Evolutionary conservation across 768 basidiomycete species (phyloP), one percentile per base, ranked within the genome.

Genomic region (Leucocoprinus sp.): DNA sequence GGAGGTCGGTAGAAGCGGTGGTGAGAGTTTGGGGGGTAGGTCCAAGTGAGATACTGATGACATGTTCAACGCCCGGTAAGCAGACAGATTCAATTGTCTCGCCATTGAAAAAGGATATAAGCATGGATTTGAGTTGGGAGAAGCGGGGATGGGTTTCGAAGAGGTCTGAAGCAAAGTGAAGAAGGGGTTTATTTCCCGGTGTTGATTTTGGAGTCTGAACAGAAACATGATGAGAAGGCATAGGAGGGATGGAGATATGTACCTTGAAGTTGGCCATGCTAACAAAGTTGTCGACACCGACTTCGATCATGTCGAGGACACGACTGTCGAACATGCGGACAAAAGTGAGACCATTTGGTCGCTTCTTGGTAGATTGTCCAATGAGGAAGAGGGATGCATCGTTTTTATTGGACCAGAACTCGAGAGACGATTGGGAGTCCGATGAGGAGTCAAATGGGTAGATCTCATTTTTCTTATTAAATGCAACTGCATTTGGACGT

Each of bases 131-230:
- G 54, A 97, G 72, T 58, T 93, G 93, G 5, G 82, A 69, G 62
- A 87, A 93, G 8, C 91, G 83, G 1, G 95, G 92, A 61, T 98
- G 92, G 1, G 89, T 82, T 55, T 95, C 92, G 63, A 98, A 99
- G 8, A 97, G 74, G 50, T 91, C 89, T 0, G 92, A 93, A 11
- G 92, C 89, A 59, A 99, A 99, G 59, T 95, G 91, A 74, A 99
- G 82, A 53, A 97, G 65, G 37, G 96, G 95, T 55, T 88, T 84
- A 55, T 91, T 80, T 8, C 93, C 95, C 18, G 85, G 80, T 3
- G 91, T 84, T 11, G 85, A 82, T 76, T 95, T 97, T 18, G 80
- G 72, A 33, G 86, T 84, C 96, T 93, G 57, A 14, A 31, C n/a
- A 5, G 31, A 12, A 18, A n/a, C 1, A 27, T 7, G 34, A 23